phyloP scores from a whole-genome alignment of 2,329 filamentous ascomycete genomes.

The Epichloe scottii region DNA sequence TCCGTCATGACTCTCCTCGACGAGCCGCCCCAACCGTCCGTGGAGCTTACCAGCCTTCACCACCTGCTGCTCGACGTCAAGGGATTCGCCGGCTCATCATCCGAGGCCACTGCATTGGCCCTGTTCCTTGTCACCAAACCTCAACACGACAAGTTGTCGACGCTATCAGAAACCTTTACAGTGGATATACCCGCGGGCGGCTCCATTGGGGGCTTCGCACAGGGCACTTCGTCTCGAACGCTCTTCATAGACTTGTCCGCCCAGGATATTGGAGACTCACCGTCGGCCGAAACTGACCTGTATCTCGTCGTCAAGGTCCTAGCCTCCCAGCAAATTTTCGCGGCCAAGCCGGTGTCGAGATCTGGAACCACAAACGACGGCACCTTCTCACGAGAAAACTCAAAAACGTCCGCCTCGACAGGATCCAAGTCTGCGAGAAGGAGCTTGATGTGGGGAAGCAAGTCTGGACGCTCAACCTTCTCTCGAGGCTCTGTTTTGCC shows the following conservation, averaged over 20 bases:
- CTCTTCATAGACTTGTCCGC: conserved; percentile 79
- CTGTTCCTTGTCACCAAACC: conserved; percentile 67
- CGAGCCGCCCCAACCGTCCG: conserved; percentile 55
- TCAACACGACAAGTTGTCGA: conserved; percentile 47
- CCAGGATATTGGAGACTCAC: conserved; percentile 53
- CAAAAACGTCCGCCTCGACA: conserved; percentile 35
- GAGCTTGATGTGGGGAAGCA: conserved; percentile 60
- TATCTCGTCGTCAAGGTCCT: conserved; percentile 77
- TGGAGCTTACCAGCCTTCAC: conserved; percentile 62
- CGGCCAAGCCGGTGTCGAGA: conserved; percentile 36
- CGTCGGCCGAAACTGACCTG: conserved; percentile 56
- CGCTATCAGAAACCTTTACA: conserved; percentile 72
- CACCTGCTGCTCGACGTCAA: conserved; percentile 77
- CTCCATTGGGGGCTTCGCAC: conserved; percentile 50
- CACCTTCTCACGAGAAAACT: conserved; percentile 28
- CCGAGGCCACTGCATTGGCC: conserved; percentile 63
- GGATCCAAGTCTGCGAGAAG: conserved; percentile 44
- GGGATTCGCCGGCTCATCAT: conserved; percentile 63
- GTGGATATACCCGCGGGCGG: conserved; percentile 68
- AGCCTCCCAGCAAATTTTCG: conserved; percentile 38
- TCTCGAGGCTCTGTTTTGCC: conserved; percentile 34
- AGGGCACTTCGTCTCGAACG: conserved; percentile 62
- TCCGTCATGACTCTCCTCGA: conserved; percentile 92
- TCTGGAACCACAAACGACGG: conserved; percentile 33
- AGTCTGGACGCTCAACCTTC: conserved; percentile 39